Conservation (phyloP, 495 filamentous ascomycete species). For the Bryoglossum gracile region DNA sequence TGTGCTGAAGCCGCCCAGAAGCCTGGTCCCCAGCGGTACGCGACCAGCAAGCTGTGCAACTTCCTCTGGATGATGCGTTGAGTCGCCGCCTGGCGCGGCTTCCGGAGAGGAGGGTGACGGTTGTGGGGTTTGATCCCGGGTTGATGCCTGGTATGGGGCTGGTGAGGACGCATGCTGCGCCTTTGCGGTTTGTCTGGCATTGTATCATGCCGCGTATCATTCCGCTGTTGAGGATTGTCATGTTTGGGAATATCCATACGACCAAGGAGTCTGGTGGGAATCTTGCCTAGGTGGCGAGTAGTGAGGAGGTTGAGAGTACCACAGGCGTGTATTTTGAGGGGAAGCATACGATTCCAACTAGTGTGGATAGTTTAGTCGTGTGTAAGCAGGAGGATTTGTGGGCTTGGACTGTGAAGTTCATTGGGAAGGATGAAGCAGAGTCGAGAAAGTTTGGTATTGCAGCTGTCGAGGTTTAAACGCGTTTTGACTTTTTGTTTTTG, state of each 20-base stretch:
- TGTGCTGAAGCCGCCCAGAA: conserved; percentile 16
- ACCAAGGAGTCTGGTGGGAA: conserved; percentile 31
- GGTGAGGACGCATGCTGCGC: conserved; percentile 20
- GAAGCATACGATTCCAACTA: conserved; percentile 29
- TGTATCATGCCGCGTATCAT: conserved; percentile 31
- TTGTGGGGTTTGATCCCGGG: conserved; percentile 37
- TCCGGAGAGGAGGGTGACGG: conserved; percentile 24
- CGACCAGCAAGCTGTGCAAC: conserved; percentile 19
- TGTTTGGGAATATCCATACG: conserved; percentile 31
- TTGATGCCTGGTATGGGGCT: conserved; percentile 42
- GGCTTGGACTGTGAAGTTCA: conserved; percentile 40
- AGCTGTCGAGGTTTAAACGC: too few species aligned
- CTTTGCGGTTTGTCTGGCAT: conserved; percentile 26
- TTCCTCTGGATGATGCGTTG: conserved; percentile 35
- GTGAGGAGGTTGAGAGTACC: conserved; percentile 23
- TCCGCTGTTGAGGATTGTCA: conserved; percentile 28
- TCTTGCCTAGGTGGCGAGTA: conserved; percentile 32
- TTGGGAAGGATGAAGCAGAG: conserved; percentile 31
- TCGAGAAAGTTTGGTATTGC: conserved; percentile 21
- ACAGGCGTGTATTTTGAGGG: conserved; percentile 37
- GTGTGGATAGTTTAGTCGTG: conserved; percentile 33
- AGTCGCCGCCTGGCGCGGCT: conserved; percentile 25
- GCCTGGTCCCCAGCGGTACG: conserved; percentile 28
- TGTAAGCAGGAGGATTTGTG: conserved; percentile 41
- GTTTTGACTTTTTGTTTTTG: too few species aligned